Evolutionary conservation across 257 asterid genomes (phyloP), one percentile per base, ranked within the genome.

Genomic region (Marsdenia floribunda): DNA sequence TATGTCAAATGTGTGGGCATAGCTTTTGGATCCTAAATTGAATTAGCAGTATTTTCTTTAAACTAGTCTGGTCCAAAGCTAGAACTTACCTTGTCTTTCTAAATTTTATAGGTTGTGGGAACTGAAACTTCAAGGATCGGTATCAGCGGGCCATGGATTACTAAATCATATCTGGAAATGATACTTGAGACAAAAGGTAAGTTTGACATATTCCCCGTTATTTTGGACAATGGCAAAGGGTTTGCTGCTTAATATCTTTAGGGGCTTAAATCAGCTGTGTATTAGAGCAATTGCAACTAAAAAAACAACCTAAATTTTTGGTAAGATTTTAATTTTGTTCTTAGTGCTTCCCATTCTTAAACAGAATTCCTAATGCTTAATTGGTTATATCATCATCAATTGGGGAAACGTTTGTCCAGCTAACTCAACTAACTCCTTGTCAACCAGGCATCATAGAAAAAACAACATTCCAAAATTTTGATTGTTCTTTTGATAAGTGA

Each of bases 161-260:
- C 98, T 6, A 90, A 92, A 86, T 95, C 98, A 58, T 95, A 95
- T 86, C 96, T 95, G 68, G 99, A 95, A 89, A 78, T 95, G 99
- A 87, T 95, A 85, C 93, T 92, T 57, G 99, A 92, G 89, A 90
- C 89, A 71, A 90, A 81, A 90, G 98, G 99, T 94, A 66, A 55
- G 87, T 80, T 73, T 53, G 68, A 77, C 53, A 55, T 52, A 70
- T 29, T 69, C 75, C 77, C 76, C 63, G 59, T 37, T 75, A 40
- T 60, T 18, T 55, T 68, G 74, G 63, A 52, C 46, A 16, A 21
- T 24, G 29, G 71, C 71, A 21, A 66, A 66, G 9, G 52, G 18
- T 38, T 38, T 38, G 33, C 69, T 63, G 24, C 35, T 63, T 63
- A 1, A 35, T 63, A 35, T 5, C 24, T 63, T 15, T n/a, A 24